phyloP scores from a whole-genome alignment of 2,329 filamentous ascomycete genomes.

The Colletotrichum limetticola region DNA sequence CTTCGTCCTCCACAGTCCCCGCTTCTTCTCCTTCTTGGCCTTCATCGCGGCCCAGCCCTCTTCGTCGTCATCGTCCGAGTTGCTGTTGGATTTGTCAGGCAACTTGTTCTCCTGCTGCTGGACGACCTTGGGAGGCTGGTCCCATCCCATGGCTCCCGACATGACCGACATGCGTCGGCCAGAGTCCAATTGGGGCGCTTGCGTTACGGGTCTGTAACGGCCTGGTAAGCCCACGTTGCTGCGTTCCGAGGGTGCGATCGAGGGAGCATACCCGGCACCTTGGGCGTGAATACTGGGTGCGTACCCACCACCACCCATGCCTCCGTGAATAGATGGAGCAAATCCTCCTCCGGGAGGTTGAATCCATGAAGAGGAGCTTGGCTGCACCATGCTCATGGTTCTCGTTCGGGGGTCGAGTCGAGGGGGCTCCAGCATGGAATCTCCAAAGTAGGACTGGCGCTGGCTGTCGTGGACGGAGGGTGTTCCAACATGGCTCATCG shows the following conservation, averaged over 20 bases:
- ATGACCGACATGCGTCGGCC: conserved; percentile 49
- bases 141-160: conserved; percentile 50
- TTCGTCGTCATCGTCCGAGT: conserved; percentile 71
- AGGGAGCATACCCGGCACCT: conserved; percentile 79
- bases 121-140: conserved; percentile 49
- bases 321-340: conserved; percentile 58
- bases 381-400: conserved; percentile 87
- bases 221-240: conserved; percentile 93
- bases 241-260: conserved; percentile 94
- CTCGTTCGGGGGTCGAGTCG: conserved; percentile 62
- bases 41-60: conserved; percentile 78
- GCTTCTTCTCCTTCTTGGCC: conserved; percentile 75
- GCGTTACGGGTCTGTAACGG: conserved; percentile 90
- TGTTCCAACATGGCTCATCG: conserved; percentile 51
- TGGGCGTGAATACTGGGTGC: conserved; percentile 62
- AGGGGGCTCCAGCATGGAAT: conserved; percentile 57
- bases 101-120: conserved; percentile 39
- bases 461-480: conserved; percentile 56
- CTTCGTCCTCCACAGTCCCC: conserved; percentile 72
- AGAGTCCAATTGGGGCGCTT: conserved; percentile 52
- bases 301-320: conserved; percentile 48
- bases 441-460: conserved; percentile 59
- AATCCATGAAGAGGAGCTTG: conserved; percentile 69
- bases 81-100: conserved; percentile 52
- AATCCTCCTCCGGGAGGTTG: conserved; percentile 56